Evolutionary conservation across 1,139 yeast species (phyloP).

Genomic region (Blastobotrys serpentis): DNA sequence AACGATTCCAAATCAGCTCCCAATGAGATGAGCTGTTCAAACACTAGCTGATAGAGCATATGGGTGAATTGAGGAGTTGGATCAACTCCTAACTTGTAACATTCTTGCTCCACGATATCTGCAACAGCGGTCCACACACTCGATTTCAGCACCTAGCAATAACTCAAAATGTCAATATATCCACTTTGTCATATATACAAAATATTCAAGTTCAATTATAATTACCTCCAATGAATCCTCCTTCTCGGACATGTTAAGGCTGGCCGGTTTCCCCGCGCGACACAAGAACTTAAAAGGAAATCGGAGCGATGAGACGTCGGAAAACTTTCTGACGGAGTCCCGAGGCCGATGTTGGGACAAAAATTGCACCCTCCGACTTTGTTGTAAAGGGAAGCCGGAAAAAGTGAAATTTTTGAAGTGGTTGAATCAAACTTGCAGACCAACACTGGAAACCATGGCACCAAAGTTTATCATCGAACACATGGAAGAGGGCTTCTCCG

Average conservation of each 20-base stretch:
- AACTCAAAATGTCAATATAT: too few relatives aligned
- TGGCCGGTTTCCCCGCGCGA: too few relatives aligned
- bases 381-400: neutral
- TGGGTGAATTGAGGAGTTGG: constrained; percentile 36
- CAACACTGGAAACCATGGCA: constrained; percentile 15
- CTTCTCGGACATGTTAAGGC: constrained; percentile 7
- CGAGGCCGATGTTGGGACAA: too few relatives aligned
- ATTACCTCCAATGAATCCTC: constrained; percentile 14
- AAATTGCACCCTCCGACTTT: too few relatives aligned
- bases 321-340: too few relatives aligned
- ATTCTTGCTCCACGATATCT: constrained; percentile 35
- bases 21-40: constrained; percentile 30
- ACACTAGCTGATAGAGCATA: constrained; percentile 35
- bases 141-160: constrained; percentile 1
- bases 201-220: too few relatives aligned
- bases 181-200: too few relatives aligned
- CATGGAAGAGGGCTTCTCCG: constrained; percentile 95
- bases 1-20: constrained; percentile 33
- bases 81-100: constrained; percentile 25
- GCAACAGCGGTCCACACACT: constrained; percentile 34
- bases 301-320: too few relatives aligned
- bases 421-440: neutral
- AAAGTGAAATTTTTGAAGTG: constrained; percentile 1
- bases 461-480: constrained; percentile 86
- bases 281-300: too few relatives aligned